These are phyloP conservation scores for Rhexocercosporidium sp. DNA, from an alignment of 2,329 filamentous ascomycete species.

Conservation along the genomic window DNA sequence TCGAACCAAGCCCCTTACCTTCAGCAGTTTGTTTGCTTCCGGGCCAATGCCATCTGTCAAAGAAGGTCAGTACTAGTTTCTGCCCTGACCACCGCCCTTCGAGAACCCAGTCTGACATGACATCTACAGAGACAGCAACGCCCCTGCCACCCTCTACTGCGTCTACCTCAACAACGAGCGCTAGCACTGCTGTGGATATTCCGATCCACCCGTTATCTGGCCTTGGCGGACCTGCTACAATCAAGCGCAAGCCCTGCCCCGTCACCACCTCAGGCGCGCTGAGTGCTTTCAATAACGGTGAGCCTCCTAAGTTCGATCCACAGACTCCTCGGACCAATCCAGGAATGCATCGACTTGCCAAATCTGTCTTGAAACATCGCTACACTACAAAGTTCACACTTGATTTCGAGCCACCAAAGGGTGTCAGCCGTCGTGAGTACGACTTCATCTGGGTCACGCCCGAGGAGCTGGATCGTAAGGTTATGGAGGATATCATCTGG, in stretches of 20 bases:
- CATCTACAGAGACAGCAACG: not conserved
- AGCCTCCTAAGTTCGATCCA: conserved; percentile 18
- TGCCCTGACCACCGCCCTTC: not conserved
- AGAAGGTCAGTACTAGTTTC: not conserved
- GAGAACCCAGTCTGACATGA: not conserved
- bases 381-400: conserved; percentile 23
- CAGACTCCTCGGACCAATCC: conserved; percentile 7
- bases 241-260: conserved; percentile 15
- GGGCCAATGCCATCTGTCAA: not conserved
- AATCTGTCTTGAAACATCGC: conserved; percentile 10
- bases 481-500: conserved; percentile 29
- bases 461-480: conserved; percentile 25
- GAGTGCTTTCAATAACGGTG: not conserved
- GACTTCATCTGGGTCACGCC: conserved; percentile 23
- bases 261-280: not conserved
- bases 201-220: not conserved
- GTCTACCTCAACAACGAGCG: not conserved
- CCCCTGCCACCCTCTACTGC: not conserved
- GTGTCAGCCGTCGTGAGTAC: conserved; percentile 10
- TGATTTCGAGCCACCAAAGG: conserved; percentile 3
- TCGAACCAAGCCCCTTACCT: conserved; percentile 16
- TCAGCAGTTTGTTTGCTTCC: conserved; percentile 12
- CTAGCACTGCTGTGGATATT: not conserved
- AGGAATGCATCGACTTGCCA: conserved; percentile 5
- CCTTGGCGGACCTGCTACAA: not conserved